These are phyloP conservation scores for Eimeria sp. DNA, from an alignment of 169 alveolate genomes.

Conservation along the genomic window DNA sequence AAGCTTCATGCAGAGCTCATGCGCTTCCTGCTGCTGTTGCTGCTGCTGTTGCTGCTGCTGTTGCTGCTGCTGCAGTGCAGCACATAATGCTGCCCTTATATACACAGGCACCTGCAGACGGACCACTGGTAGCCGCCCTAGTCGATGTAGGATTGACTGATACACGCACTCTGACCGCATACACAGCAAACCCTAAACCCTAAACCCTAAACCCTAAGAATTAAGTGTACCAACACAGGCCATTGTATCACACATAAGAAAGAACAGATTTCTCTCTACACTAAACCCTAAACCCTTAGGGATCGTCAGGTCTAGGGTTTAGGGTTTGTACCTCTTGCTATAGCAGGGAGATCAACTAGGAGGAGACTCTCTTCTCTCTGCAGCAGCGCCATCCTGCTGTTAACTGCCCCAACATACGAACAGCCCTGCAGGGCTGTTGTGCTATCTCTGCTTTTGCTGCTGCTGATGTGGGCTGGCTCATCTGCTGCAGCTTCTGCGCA, in stretches of 20 bases:
- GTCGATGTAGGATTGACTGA: conserved; percentile 50
- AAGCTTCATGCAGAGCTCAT: not conserved
- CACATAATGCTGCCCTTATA: too few relatives aligned
- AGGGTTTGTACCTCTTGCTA: conserved; percentile 46
- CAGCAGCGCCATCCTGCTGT: conserved; percentile 48
- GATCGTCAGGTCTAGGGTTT: not conserved
- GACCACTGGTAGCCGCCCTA: too few relatives aligned
- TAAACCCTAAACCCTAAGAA: not conserved
- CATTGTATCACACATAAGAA: not conserved
- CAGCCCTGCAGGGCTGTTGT: conserved; percentile 33
- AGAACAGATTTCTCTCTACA: not conserved
- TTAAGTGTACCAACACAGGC: not conserved
- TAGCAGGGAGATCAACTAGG: conserved; percentile 47
- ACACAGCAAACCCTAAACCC: not conserved
- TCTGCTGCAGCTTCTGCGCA: conserved; percentile 28
- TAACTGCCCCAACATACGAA: conserved; percentile 54
- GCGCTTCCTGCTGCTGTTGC: too few relatives aligned
- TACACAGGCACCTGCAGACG: too few relatives aligned
- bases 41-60: too few relatives aligned
- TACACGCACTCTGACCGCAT: conserved; percentile 63
- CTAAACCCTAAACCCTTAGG: too few relatives aligned
- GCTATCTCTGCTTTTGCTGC: not conserved
- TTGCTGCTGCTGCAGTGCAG: too few relatives aligned
- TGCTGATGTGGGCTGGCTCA: not conserved
- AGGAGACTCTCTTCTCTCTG: conserved; percentile 37